A percentile compares a stretch with the other conserved stretches of the same genome.
Conservation (phyloP, 1,284 basidiomycete species). For the Ganoderma sinense region DNA sequence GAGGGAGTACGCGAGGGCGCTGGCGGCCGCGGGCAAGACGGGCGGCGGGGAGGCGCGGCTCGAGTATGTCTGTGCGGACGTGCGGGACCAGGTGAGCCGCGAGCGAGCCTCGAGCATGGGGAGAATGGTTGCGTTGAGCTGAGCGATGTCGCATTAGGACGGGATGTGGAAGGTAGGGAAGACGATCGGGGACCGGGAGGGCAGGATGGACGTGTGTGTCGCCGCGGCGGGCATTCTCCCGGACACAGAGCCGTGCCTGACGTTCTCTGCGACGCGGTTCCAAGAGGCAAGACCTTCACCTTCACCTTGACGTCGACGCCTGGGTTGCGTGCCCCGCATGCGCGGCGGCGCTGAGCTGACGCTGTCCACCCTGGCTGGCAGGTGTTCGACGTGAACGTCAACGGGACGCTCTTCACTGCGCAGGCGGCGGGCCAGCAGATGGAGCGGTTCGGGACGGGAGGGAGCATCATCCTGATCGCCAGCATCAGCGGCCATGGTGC, state of each 20-base stretch:
- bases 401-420: slow-evolving; percentile 79
- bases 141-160: slow-evolving; percentile 29
- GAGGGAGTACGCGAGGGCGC: slow-evolving; percentile 46
- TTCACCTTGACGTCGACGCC: too few relatives aligned
- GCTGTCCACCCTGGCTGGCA: slow-evolving; percentile 30
- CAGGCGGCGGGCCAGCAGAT: slow-evolving; percentile 83
- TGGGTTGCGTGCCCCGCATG: too few relatives aligned
- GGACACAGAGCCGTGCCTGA: slow-evolving; percentile 69
- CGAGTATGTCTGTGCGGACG: slow-evolving; percentile 72
- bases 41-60: slow-evolving; percentile 52
- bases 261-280: slow-evolving; percentile 75
- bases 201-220: slow-evolving; percentile 78
- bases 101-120: too few relatives aligned
- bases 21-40: slow-evolving; percentile 46
- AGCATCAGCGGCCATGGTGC: slow-evolving; percentile 88
- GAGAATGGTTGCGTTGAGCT: background rate
- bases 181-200: slow-evolving; percentile 68
- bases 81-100: slow-evolving; percentile 57
- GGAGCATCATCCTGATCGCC: slow-evolving; percentile 84
- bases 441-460: slow-evolving; percentile 70
- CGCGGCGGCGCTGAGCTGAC: too few relatives aligned
- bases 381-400: slow-evolving; percentile 80
- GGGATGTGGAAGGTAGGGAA: slow-evolving; percentile 61
- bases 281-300: slow-evolving; percentile 53
- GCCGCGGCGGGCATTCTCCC: slow-evolving; percentile 60